Evolutionary conservation across 192 early-diverging fungal genomes (phyloP), one percentile per base, ranked within the genome.

Genomic region (Podila epigama): DNA sequence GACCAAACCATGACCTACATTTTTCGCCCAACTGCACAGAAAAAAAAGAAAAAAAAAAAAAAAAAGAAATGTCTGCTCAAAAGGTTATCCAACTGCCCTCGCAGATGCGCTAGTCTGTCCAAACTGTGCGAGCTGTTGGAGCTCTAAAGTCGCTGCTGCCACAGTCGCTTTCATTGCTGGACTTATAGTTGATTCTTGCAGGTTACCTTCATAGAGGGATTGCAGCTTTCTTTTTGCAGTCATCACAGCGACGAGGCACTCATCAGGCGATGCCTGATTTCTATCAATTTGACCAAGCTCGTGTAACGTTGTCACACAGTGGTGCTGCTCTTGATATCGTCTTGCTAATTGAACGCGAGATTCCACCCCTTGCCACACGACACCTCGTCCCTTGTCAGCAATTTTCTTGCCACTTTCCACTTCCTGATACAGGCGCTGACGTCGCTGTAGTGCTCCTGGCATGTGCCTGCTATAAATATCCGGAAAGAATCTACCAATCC

Each of bases 211-310:
- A 48, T 9, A 48, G 20, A 70, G 27, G 28, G 32, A 27, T 22
- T 65, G 48, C 5, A 72, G 32, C 25, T 65, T 53, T 15, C 57
- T 33, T 8, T 62, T 34, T 1, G 57, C 56, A 4, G 52, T 65
- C 0, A 35, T 18, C 31, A 72, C 20, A 2, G 62, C 57, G 7
- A 63, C 34, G 10, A 72, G 40, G 39, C 70, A 72, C 8, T 54
- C 54, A 9, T 52, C 10, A 22, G 69, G 22, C 15, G 69, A 70
- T 5, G 60, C 53, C 12, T 18, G 18, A 11, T 32, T 29, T 15
- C 55, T 35, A 15, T 25, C 31, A 5, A n/a, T 44, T 5, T 13
- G 31, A 33, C 57, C 52, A 22, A 72, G 1, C 41, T 51, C 50
- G 2, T n/a, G 57, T 13, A 72, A 4, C 8, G 63, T 52, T 35